phyloP scores from a whole-genome alignment of 2,329 filamentous ascomycete genomes.

The Colletotrichum eleusines region DNA sequence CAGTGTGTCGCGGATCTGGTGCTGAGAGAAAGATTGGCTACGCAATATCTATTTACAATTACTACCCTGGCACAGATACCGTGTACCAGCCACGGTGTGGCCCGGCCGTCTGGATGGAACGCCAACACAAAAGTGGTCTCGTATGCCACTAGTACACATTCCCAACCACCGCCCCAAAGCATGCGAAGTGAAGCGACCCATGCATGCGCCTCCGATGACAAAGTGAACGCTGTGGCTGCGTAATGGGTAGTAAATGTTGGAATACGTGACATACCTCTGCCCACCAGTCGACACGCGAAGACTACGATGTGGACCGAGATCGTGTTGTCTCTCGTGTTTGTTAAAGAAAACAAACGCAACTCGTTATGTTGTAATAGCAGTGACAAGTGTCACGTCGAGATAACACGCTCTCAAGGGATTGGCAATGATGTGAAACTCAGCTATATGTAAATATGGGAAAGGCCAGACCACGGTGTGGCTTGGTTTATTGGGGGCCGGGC shows the following conservation, averaged over 20 bases:
- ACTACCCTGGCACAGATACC: not conserved
- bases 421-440: not conserved
- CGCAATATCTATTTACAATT: not conserved
- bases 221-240: not conserved
- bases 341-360: no score
- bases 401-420: not conserved
- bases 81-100: not conserved
- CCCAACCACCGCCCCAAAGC: not conserved
- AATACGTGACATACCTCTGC: not conserved
- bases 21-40: not conserved
- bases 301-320: no score
- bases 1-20: not conserved
- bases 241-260: not conserved
- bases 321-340: not conserved
- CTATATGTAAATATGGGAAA: not conserved
- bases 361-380: not conserved
- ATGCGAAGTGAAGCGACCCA: not conserved
- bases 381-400: not conserved
- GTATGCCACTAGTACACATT: not conserved
- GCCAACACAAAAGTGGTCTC: not conserved
- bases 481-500: not conserved
- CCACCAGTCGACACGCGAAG: not conserved
- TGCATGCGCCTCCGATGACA: not conserved
- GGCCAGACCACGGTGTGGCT: not conserved
- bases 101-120: not conserved